Percentiles rank a stretch among this genome's conserved stretches.
Evolutionary conservation across 1,284 basidiomycete species (phyloP).

Genomic region (Inonotus hispidus): DNA sequence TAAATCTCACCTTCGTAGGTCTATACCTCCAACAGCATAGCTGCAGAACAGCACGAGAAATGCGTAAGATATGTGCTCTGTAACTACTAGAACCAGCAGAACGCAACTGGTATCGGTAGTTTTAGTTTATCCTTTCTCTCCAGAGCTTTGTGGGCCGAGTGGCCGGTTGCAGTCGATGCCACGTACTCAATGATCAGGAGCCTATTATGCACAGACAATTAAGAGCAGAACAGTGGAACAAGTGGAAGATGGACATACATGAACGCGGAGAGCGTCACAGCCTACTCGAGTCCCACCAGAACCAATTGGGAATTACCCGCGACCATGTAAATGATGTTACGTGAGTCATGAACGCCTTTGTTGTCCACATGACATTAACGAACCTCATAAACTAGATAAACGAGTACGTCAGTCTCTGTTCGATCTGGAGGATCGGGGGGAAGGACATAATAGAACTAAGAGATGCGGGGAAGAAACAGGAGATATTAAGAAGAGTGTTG

Average conservation of each 20-base stretch:
- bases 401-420: not conserved
- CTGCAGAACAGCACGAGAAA: slow-evolving; percentile 28
- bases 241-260: slow-evolving; percentile 43
- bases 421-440: not conserved
- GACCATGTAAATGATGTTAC: not conserved
- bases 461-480: not conserved
- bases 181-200: slow-evolving; percentile 84
- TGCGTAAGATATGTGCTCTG: not conserved
- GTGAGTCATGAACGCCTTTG: no score
- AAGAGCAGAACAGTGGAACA: slow-evolving; percentile 13
- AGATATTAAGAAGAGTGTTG: slow-evolving; percentile 9
- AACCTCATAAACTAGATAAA: slow-evolving; percentile 33
- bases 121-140: slow-evolving; percentile 73
- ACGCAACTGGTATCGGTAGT: slow-evolving; percentile 65
- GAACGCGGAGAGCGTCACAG: slow-evolving; percentile 75
- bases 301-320: no score
- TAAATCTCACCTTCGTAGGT: slow-evolving; percentile 65
- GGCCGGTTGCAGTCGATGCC: slow-evolving; percentile 56
- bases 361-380: not conserved
- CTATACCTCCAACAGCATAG: slow-evolving; percentile 74
- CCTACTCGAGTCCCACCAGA: slow-evolving; percentile 38
- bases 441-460: not conserved
- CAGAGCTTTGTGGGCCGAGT: slow-evolving; percentile 61
- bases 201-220: slow-evolving; percentile 32
- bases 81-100: slow-evolving; percentile 10